Conservation (phyloP, 768 basidiomycete species). For the Serendipita vermifera region DNA sequence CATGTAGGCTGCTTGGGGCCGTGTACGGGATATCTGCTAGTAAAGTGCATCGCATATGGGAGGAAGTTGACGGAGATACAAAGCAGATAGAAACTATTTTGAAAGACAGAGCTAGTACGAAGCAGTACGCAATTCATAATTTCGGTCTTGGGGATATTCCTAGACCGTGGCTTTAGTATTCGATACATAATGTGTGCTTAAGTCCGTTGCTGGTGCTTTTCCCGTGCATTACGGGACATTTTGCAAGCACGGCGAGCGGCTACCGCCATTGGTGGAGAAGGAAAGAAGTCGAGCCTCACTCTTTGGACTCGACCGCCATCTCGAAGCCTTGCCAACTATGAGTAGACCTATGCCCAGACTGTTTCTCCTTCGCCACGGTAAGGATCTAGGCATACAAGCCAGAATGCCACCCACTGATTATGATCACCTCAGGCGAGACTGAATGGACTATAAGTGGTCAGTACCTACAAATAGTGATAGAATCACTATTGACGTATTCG, state of each 20-base stretch:
- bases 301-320: too few species aligned
- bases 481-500: background rate
- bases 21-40: background rate
- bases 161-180: background rate
- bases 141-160: background rate
- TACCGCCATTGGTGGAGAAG: too few species aligned
- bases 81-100: background rate
- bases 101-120: background rate
- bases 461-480: slow-evolving; percentile 16
- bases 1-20: background rate
- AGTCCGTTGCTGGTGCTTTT: too few species aligned
- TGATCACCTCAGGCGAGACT: slow-evolving; percentile 53
- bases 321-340: too few species aligned
- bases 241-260: too few species aligned
- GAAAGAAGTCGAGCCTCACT: too few species aligned
- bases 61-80: background rate
- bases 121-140: background rate
- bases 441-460: slow-evolving; percentile 85
- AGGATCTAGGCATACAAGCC: slow-evolving; percentile 11
- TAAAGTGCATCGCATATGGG: background rate
- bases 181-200: too few species aligned
- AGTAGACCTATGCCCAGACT: slow-evolving; percentile 54
- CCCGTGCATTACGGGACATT: too few species aligned
- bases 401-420: background rate
- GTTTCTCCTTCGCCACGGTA: slow-evolving; percentile 71